phyloP scores from a whole-genome alignment of 2,329 filamentous ascomycete genomes.

The Aspergillaceae sp. region DNA sequence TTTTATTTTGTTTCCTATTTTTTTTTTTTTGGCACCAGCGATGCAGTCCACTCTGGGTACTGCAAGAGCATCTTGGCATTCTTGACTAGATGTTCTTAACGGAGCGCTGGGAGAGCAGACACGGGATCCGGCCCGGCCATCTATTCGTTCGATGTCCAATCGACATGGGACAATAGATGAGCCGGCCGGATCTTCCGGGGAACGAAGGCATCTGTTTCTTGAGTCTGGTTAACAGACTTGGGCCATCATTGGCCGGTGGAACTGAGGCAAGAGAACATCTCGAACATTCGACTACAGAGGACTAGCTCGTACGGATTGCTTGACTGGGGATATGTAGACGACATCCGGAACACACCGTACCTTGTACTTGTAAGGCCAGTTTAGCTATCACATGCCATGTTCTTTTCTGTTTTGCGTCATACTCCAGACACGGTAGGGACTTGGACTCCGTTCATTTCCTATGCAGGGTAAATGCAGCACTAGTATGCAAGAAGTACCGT shows the following conservation, averaged over 20 bases:
- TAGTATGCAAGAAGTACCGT: too few species aligned
- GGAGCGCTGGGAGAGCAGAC: conserved; percentile 67
- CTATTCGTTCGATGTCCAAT: conserved; percentile 11
- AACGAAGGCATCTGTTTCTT: conserved; percentile 32
- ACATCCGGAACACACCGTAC: too few species aligned
- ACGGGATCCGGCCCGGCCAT: conserved; percentile 17
- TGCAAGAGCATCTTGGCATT: conserved; percentile 59
- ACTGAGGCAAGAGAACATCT: conserved; percentile 34
- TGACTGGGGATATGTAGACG: too few species aligned
- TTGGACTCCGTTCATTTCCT: too few species aligned
- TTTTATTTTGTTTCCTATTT: conserved; percentile 5
- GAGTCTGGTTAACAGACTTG: conserved; percentile 11
- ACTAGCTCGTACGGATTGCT: too few species aligned
- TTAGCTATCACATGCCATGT: too few species aligned
- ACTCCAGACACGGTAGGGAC: too few species aligned
- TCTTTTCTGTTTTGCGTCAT: too few species aligned
- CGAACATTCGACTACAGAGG: conserved; percentile 24
- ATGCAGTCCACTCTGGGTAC: conserved; percentile 62
- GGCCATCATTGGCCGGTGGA: conserved; percentile 21
- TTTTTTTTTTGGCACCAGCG: conserved; percentile 46
- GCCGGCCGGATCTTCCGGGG: conserved; percentile 16
- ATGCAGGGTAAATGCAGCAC: too few species aligned
- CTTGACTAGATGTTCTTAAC: conserved; percentile 63
- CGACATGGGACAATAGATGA: conserved; percentile 9
- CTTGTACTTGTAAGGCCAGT: too few species aligned